Base-by-base conservation (phyloP, 371 early-diverging fungal genomes). In the Saksenaea vasiformis region DNA sequence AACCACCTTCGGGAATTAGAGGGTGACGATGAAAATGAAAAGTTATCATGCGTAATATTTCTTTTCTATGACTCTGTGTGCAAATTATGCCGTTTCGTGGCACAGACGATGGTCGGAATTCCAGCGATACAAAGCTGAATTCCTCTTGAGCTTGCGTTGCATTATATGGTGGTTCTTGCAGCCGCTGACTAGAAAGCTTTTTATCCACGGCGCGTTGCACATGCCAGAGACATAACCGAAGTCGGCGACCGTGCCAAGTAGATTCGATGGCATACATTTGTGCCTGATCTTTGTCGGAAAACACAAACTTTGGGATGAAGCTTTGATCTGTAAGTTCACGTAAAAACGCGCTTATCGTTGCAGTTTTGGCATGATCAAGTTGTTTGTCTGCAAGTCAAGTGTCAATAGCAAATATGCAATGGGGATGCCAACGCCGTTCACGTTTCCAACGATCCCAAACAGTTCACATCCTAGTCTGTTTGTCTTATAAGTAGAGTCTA, bases 401-500 rank as follows among this genome's bases (percentile, higher is more conserved):
- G 41, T 41, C 38, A 39, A 28, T 3, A 59, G 28, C 3, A 59
- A 14, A 28, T 59, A 59, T 2, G 59, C 59, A 43, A 59, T 39
- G 8, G 44, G 27, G 24, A 43, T 41, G 8, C 59, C 28, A 10
- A 44, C 15, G 10, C 51, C 47, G 35, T 60, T 51, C 13, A 47
- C 36, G 22, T 19, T 60, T 27, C 31, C 60, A 34, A 60, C 53
- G 14, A 34, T 35, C 1, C 31, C 51, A 47, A 31, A 47, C 13
- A 44, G 44, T n/a, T 60, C 60, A 22, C 28, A 41, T 15, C 51
- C 51, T 2, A n/a, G 10, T 5, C 60, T 26, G 19, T 60, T 47
- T 35, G 47, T 60, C n/a, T 59, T 59, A n/a, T 39, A 44, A 7
- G 43, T 39, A 5, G 51, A 44, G 34, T 60, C 60, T n/a, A 60